Evolutionary conservation across 2,329 filamentous ascomycete genomes (phyloP).

Genomic region (Zymoseptoria pseudotritici): DNA sequence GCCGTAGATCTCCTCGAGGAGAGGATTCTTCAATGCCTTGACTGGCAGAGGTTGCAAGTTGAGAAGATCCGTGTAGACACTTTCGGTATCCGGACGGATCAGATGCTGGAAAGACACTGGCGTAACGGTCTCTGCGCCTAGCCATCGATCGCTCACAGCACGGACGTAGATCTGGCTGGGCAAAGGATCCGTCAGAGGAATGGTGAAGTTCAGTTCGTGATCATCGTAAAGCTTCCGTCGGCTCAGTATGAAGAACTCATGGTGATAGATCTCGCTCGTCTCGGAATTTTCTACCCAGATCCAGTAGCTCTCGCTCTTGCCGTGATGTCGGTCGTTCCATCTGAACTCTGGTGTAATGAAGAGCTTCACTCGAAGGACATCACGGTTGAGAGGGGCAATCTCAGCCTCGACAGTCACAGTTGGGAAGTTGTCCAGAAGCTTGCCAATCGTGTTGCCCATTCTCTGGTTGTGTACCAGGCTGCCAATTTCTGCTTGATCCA

Average conservation of each 20-base stretch:
- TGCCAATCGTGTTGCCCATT: slow-evolving; percentile 75
- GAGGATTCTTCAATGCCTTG: slow-evolving; percentile 75
- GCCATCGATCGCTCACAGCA: slow-evolving; percentile 89
- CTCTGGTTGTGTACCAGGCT: slow-evolving; percentile 82
- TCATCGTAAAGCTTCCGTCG: slow-evolving; percentile 85
- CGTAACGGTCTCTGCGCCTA: slow-evolving; percentile 91
- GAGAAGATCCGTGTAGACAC: slow-evolving; percentile 88
- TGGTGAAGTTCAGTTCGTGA: slow-evolving; percentile 97
- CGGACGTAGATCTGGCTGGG: slow-evolving; percentile 95
- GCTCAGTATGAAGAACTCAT: slow-evolving; percentile 92
- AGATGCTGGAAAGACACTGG: slow-evolving; percentile 96
- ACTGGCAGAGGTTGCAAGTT: slow-evolving; percentile 87
- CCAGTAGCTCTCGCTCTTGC: slow-evolving; percentile 93
- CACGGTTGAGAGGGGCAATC: slow-evolving; percentile 89
- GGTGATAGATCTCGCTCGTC: slow-evolving; percentile 93
- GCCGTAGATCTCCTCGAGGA: slow-evolving; percentile 79
- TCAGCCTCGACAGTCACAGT: slow-evolving; percentile 86
- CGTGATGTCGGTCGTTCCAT: slow-evolving; percentile 92
- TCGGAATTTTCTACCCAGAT: slow-evolving; percentile 99
- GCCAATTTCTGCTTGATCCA: slow-evolving; percentile 88
- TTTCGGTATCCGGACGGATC: slow-evolving; percentile 94
- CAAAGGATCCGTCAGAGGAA: slow-evolving; percentile 84
- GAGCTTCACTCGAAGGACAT: slow-evolving; percentile 86
- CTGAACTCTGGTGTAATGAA: slow-evolving; percentile 80
- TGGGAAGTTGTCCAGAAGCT: slow-evolving; percentile 82